Base-by-base conservation (phyloP, 106 monocot genomes). In the Apostasia ramifera region DNA sequence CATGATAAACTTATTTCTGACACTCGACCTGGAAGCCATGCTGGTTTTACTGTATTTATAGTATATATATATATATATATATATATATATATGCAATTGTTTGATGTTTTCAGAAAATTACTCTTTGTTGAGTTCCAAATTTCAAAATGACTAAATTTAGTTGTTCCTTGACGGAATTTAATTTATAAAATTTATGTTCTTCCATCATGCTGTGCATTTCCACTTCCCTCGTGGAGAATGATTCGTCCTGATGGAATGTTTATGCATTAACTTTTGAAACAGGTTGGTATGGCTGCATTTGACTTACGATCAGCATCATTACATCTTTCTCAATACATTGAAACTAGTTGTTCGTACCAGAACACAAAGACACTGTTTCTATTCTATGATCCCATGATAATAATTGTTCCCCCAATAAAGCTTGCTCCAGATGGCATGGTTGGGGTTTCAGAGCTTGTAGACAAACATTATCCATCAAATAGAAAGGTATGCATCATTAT, bases 261-360 rank as follows among this genome's bases (percentile, higher is more conserved):
- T 61, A 61, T n/a, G 39, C 11, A 61, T 61, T 40, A 59, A 53
- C 41, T 7, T 59, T 63, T 6, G 40, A 48, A 80, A 53, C 68
- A 98, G 98, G 98, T 99, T 72, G 93, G 98, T 67, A 87, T 99
- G 47, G 93, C 98, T 65, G 93, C 98, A 39, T 90, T 99, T 88
- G 92, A 93, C 74, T 83, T 99, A 85, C 85, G 93, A 73, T 90
- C 98, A 0, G 98, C 93, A 47, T 85, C 90, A 49, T 73, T 99
- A 42, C 98, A 99, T 76, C 93, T 99, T 61, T 99, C 90, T 62
- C 98, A 99, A 48, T 99, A 87, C 70, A 99, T 93, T 59, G 98
- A 99, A 76, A 93, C 98, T n/a, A 99, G 93, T 67, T 79, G 83
- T 68, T 87, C 93, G n/a, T 99, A 99, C 73, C 92, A 99, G 71